A percentile compares a stretch with the other conserved stretches of the same genome.
These are phyloP conservation scores for Penicillium robsamsonii DNA, from an alignment of 495 filamentous ascomycete species.

Conservation along the genomic window DNA sequence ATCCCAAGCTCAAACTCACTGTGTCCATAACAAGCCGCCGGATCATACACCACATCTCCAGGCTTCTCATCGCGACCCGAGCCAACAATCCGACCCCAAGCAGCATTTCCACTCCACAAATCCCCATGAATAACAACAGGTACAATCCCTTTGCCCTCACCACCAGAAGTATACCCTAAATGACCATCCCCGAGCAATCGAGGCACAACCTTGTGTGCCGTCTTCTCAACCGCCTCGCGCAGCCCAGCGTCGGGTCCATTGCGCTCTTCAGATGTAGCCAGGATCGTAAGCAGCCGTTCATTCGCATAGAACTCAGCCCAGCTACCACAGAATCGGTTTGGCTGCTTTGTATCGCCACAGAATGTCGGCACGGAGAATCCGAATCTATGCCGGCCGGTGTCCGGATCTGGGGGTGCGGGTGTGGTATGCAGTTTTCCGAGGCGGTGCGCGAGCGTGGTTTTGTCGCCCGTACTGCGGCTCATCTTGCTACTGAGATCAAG, in stretches of 20 bases:
- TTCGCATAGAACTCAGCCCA: constrained; percentile 87
- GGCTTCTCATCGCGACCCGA: constrained; percentile 40
- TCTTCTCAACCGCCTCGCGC: constrained; percentile 59
- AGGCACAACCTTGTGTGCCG: constrained; percentile 62
- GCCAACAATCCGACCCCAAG: constrained; percentile 60
- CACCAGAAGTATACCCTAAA: constrained; percentile 52
- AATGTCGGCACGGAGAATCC: constrained; percentile 83
- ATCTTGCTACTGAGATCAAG: constrained; percentile 55
- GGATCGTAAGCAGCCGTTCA: constrained; percentile 64
- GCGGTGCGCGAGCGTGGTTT: constrained; percentile 62
- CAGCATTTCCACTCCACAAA: constrained; percentile 85
- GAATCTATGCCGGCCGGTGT: constrained; percentile 59
- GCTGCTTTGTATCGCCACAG: constrained; percentile 80
- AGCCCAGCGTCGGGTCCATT: constrained; percentile 66
- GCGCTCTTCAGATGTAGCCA: constrained; percentile 51
- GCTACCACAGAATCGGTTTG: constrained; percentile 62
- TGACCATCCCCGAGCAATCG: constrained; percentile 65
- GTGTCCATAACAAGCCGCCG: constrained; percentile 77
- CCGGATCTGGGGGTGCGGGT: constrained; percentile 57
- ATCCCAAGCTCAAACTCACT: constrained; percentile 89
- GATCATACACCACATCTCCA: constrained; percentile 84
- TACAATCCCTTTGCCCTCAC: constrained; percentile 48
- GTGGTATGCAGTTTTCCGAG: constrained; percentile 78
- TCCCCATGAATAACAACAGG: constrained; percentile 89
- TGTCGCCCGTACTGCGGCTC: constrained; percentile 28